Base-by-base conservation (phyloP, 495 filamentous ascomycete genomes). In the Xylaria cubensis region DNA sequence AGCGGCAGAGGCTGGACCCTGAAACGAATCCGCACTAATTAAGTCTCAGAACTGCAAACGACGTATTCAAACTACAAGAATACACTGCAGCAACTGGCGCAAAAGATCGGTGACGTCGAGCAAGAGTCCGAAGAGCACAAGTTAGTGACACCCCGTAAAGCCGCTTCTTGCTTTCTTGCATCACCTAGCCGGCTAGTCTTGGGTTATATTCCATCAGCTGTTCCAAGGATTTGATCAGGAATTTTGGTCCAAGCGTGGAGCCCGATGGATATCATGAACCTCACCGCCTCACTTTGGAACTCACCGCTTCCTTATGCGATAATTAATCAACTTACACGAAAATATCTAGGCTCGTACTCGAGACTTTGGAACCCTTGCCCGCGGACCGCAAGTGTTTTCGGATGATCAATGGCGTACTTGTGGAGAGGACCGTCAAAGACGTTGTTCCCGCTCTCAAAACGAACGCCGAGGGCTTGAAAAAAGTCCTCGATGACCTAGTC, bases 41-140 rank as follows among this genome's bases (percentile, higher is more conserved):
- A 42, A 26, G n/a, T 73, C 61, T 41, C 80, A 97, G 96, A 99
- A 83, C 91, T 99, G 73, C 96, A 99, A 83, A 80, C 88, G 71
- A 94, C 97, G 78, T 99, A 98, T 82, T 89, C 90, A 61, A 97
- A 92, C 83, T 99, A 94, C 89, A 99, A 99, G 82, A 97, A 94
- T 80, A 93, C 89, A 34, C 90, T 99, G 65, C 95, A 98, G 84
- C 91, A 94, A 75, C 87, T 99, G 73, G 97, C 96, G 19, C 90
- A 93, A 77, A 98, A 97, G 84, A 97, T 98, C 74, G 96, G 96
- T 9, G 94, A 98, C 79, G 92, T 99, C 65, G 96, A 99, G 82
- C 93, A 97, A 79, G 96, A 99, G 77, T 90, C 93, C 34, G 96
- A 99, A 81, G 96, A 99, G 80, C 96, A 99, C 85, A 98, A 96